These are phyloP conservation scores for Neodidymelliopsis sp. DNA, from an alignment of 2,329 filamentous ascomycete species.

Conservation along the genomic window DNA sequence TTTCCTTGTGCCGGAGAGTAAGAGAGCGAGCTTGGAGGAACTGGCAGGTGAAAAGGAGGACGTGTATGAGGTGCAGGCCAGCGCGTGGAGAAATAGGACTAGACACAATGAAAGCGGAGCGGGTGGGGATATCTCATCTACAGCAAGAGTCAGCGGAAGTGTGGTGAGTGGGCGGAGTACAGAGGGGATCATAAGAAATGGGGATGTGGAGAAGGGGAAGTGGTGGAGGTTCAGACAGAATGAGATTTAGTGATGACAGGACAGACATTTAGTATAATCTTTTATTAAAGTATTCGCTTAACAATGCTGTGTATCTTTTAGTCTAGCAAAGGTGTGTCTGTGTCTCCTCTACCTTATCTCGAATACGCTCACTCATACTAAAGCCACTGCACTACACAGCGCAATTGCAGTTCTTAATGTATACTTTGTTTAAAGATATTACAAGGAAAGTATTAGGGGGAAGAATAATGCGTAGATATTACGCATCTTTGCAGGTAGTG, in stretches of 20 bases:
- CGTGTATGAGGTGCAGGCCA: slow-evolving; percentile 52
- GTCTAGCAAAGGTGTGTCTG: no score
- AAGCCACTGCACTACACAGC: no score
- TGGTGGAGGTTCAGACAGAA: slow-evolving; percentile 30
- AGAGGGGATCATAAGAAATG: slow-evolving; percentile 17
- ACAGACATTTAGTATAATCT: no score
- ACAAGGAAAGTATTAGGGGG: no score
- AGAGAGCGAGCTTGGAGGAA: slow-evolving; percentile 75
- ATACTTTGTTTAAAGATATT: no score
- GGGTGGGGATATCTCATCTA: slow-evolving; percentile 11
- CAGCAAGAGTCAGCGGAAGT: slow-evolving; percentile 20
- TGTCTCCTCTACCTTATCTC: no score
- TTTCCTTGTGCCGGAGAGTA: slow-evolving; percentile 79
- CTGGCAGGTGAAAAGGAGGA: slow-evolving; percentile 70
- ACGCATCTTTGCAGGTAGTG: no score
- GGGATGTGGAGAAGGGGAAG: slow-evolving; percentile 26
- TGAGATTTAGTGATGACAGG: slow-evolving; percentile 19
- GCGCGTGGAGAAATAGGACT: slow-evolving; percentile 47
- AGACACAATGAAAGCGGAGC: slow-evolving; percentile 1
- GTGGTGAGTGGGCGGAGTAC: slow-evolving; percentile 18
- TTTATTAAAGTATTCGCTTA: no score
- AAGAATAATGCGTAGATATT: no score
- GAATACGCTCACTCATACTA: no score
- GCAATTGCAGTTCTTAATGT: no score
- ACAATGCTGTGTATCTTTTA: no score